phyloP scores from a whole-genome alignment of 164 flowering plant species.

The Vitis amurensis region DNA sequence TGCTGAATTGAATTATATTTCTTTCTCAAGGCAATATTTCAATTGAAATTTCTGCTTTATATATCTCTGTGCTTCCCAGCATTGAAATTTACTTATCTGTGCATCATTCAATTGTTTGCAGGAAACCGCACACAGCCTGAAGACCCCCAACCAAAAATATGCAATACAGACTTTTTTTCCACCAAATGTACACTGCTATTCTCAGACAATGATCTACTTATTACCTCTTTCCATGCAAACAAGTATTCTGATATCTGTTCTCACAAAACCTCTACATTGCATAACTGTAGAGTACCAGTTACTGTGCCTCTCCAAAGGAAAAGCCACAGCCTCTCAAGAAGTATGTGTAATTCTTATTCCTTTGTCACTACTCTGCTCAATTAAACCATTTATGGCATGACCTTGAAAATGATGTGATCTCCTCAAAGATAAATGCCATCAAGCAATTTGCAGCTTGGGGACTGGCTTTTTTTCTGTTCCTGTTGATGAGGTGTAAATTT shows the following conservation, averaged over 20 bases:
- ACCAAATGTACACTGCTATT: constrained; percentile 32
- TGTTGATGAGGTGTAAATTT: neutral
- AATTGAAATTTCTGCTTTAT: too few relatives aligned
- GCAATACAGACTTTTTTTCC: constrained; percentile 21
- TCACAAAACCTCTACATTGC: neutral
- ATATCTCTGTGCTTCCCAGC: neutral
- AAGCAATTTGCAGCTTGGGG: neutral
- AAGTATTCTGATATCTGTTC: neutral
- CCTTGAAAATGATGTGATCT: neutral
- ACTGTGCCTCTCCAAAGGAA: constrained; percentile 6
- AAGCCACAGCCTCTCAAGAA: constrained; percentile 16
- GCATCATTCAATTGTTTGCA: constrained; percentile 23
- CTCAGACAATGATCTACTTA: neutral
- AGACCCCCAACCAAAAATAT: constrained; percentile 23
- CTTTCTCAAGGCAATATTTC: neutral
- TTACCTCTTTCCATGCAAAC: neutral
- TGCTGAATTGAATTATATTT: neutral
- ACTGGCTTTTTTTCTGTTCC: neutral
- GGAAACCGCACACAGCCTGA: constrained; percentile 41
- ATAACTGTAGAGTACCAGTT: constrained; percentile 35
- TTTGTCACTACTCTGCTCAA: neutral
- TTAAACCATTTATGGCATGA: neutral
- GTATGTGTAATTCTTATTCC: constrained; percentile 27
- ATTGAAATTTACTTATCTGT: constrained; percentile 6
- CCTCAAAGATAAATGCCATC: neutral